phyloP scores from a whole-genome alignment of 768 basidiomycete genomes.

The Boletus pseudo-olivaceus region DNA sequence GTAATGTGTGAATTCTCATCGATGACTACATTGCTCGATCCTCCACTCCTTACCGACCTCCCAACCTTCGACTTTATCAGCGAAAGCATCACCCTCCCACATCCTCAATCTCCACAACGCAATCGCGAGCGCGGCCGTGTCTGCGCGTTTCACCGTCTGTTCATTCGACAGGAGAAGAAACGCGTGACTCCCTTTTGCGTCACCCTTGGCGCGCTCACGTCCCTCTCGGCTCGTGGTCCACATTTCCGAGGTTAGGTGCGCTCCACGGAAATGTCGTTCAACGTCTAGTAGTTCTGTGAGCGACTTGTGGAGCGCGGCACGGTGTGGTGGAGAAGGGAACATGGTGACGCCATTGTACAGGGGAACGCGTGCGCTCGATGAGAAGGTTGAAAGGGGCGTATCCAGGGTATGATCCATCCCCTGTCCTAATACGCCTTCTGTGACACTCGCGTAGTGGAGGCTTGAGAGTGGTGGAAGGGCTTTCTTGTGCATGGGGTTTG shows the following conservation, averaged over 20 bases:
- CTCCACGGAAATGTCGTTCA: slow-evolving; percentile 37
- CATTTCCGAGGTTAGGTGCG: not conserved
- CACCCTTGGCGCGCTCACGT: slow-evolving; percentile 16
- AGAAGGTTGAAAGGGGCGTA: slow-evolving; percentile 13
- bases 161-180: slow-evolving; percentile 59
- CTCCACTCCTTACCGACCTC: slow-evolving; percentile 31
- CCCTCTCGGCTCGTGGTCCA: not conserved
- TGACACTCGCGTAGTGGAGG: slow-evolving; percentile 7
- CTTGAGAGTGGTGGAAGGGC: slow-evolving; percentile 28
- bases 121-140: slow-evolving; percentile 60
- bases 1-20: not conserved
- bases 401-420: slow-evolving; percentile 1
- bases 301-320: slow-evolving; percentile 51
- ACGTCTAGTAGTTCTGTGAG: slow-evolving; percentile 46
- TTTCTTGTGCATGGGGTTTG: slow-evolving; percentile 7
- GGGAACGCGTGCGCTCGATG: slow-evolving; percentile 45
- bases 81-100: slow-evolving; percentile 57
- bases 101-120: slow-evolving; percentile 78
- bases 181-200: slow-evolving; percentile 60
- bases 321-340: slow-evolving; percentile 61
- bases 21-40: slow-evolving; percentile 8
- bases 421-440: not conserved
- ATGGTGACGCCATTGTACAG: slow-evolving; percentile 63
- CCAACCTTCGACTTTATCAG: slow-evolving; percentile 31
- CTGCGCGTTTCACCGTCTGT: slow-evolving; percentile 48